phyloP scores from a whole-genome alignment of 805 yeast species.

The Geotrichum ghanense region DNA sequence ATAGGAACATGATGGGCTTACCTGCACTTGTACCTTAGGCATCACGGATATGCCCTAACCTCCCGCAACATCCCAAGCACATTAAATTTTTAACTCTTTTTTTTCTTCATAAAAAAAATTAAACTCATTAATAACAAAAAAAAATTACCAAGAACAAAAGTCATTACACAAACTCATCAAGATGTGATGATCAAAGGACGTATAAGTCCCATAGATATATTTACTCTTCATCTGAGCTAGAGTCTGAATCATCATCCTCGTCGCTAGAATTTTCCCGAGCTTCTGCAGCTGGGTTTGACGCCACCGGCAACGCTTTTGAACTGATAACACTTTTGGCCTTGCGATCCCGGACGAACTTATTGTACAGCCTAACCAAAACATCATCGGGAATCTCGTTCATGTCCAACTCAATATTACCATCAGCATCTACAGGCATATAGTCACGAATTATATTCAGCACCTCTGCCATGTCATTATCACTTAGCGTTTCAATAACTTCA shows the following conservation, averaged over 20 bases:
- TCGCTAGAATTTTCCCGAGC: neutral
- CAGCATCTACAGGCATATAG: neutral
- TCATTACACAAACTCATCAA: too few species aligned
- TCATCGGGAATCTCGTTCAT: neutral
- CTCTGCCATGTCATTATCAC: neutral
- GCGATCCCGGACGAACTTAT: neutral
- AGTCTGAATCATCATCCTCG: neutral
- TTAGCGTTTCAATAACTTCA: neutral
- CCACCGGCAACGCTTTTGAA: neutral
- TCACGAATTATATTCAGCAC: neutral
- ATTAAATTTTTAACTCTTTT: too few species aligned
- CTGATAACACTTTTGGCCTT: neutral
- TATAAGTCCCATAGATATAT: neutral
- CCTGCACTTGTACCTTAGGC: too few species aligned
- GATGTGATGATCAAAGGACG: too few species aligned
- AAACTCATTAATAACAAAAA: too few species aligned
- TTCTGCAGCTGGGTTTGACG: neutral
- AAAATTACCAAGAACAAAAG: too few species aligned
- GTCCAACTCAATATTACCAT: neutral
- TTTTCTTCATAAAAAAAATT: too few species aligned
- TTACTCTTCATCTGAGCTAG: neutral
- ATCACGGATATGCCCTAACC: too few species aligned
- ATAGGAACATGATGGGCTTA: too few species aligned
- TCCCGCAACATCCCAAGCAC: too few species aligned
- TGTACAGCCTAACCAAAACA: neutral